A percentile compares a stretch with the other conserved stretches of the same genome.
phyloP scores from a whole-genome alignment of 2,329 filamentous ascomycete genomes.

The Diplocarpon rosae region DNA sequence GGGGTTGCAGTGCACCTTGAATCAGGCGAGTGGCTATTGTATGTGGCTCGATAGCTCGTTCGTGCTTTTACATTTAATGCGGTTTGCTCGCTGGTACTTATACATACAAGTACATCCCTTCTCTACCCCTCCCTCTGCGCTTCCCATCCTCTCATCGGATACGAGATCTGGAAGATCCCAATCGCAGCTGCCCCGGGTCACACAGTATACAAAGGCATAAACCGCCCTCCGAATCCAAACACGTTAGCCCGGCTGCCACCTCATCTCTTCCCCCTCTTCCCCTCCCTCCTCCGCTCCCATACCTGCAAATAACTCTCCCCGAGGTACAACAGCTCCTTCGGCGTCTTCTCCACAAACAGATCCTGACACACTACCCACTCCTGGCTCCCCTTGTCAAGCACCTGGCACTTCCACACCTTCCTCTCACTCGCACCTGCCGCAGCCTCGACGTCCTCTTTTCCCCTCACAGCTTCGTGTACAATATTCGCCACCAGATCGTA shows the following conservation, averaged over 20 bases:
- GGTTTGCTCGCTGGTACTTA: background rate
- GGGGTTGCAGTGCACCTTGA: too few species aligned
- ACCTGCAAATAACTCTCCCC: conserved; percentile 94
- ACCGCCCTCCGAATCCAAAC: background rate
- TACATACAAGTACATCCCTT: conserved; percentile 3
- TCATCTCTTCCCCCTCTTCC: conserved; percentile 11
- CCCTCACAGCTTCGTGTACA: conserved; percentile 71
- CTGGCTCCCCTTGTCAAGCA: conserved; percentile 67
- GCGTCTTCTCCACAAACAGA: conserved; percentile 80
- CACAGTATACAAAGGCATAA: background rate
- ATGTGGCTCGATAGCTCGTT: background rate
- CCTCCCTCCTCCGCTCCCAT: conserved; percentile 68
- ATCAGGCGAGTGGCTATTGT: too few species aligned
- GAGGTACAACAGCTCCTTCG: conserved; percentile 80
- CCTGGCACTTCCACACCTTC: conserved; percentile 87
- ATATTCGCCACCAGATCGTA: conserved; percentile 97
- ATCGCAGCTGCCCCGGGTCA: background rate
- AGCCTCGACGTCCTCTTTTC: conserved; percentile 73
- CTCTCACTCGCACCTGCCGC: conserved; percentile 57
- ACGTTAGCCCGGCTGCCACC: background rate
- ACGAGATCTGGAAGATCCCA: background rate
- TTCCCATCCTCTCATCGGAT: background rate
- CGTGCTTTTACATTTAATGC: background rate
- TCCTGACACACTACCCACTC: conserved; percentile 95
- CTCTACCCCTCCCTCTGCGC: background rate